These are phyloP conservation scores for Trypanosoma theileri DNA, from an alignment of 208 protist species.

Conservation along the genomic window DNA sequence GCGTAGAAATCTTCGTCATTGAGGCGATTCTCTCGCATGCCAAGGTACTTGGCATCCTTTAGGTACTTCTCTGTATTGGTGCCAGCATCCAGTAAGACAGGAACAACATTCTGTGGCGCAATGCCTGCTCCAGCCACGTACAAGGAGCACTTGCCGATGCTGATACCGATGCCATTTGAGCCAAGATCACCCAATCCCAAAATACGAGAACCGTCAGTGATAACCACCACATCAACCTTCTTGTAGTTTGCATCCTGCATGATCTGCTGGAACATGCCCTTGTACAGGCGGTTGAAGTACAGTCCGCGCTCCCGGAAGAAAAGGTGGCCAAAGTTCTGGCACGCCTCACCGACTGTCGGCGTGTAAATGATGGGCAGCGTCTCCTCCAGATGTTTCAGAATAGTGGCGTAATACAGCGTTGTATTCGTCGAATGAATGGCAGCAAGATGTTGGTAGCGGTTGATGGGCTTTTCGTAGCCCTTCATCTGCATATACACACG, in stretches of 20 bases:
- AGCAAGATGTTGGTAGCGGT: conserved; percentile 77
- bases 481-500: conserved; percentile 68
- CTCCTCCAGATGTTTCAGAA: conserved; percentile 71
- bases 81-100: conserved; percentile 86
- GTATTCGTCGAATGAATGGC: conserved; percentile 73
- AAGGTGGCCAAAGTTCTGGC: conserved; percentile 85
- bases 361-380: conserved; percentile 89
- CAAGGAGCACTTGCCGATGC: conserved; percentile 90
- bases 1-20: conserved; percentile 68
- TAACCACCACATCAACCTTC: conserved; percentile 92
- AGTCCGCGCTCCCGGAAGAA: conserved; percentile 85
- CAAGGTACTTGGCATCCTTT: conserved; percentile 82
- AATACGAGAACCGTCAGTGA: conserved; percentile 96
- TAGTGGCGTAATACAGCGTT: conserved; percentile 76
- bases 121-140: conserved; percentile 88
- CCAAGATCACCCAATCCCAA: conserved; percentile 94
- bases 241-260: conserved; percentile 74
- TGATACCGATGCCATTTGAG: conserved; percentile 94
- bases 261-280: conserved; percentile 80
- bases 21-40: conserved; percentile 40
- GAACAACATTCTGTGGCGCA: conserved; percentile 69
- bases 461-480: conserved; percentile 80
- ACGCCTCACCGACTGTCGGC: conserved; percentile 92
- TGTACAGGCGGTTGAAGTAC: conserved; percentile 83
- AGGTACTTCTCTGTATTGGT: conserved; percentile 78